These are phyloP conservation scores for Botrytis fragariae DNA, from an alignment of 2,329 filamentous ascomycete genomes.

Conservation along the genomic window DNA sequence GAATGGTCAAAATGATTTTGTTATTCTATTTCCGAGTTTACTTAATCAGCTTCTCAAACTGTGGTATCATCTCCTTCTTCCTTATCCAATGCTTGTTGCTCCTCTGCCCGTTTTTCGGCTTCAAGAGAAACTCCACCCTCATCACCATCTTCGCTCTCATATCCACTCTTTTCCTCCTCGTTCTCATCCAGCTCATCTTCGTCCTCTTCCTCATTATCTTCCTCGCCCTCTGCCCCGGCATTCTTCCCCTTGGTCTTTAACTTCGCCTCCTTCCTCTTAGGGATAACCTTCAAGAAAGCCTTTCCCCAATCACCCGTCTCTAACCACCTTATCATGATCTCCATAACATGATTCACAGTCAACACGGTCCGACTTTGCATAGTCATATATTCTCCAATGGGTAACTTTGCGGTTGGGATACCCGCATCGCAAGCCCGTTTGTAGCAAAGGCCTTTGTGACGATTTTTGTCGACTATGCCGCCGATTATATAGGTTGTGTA, in stretches of 20 bases:
- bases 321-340: slow-evolving; percentile 94
- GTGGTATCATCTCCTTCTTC: neutral
- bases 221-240: slow-evolving; percentile 32
- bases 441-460: slow-evolving; percentile 93
- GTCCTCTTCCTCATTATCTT: slow-evolving; percentile 16
- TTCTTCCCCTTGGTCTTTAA: slow-evolving; percentile 47
- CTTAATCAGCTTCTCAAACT: neutral
- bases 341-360: slow-evolving; percentile 91
- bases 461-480: slow-evolving; percentile 92
- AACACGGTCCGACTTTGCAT: slow-evolving; percentile 85
- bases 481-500: slow-evolving; percentile 92
- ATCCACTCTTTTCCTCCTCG: neutral
- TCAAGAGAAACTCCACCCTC: slow-evolving; percentile 8
- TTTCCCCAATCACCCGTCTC: slow-evolving; percentile 88
- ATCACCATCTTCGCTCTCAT: slow-evolving; percentile 12
- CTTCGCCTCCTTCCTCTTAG: slow-evolving; percentile 80
- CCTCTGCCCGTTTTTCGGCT: neutral
- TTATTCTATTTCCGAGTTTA: slow-evolving; percentile 1
- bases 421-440: slow-evolving; percentile 70
- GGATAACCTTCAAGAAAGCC: slow-evolving; percentile 85
- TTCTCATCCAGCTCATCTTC: neutral
- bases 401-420: slow-evolving; percentile 84
- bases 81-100: neutral
- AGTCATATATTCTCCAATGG: slow-evolving; percentile 91
- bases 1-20: neutral